These are phyloP conservation scores for Camellia oleifera DNA, from an alignment of 179 eudicot species.

Conservation along the genomic window DNA sequence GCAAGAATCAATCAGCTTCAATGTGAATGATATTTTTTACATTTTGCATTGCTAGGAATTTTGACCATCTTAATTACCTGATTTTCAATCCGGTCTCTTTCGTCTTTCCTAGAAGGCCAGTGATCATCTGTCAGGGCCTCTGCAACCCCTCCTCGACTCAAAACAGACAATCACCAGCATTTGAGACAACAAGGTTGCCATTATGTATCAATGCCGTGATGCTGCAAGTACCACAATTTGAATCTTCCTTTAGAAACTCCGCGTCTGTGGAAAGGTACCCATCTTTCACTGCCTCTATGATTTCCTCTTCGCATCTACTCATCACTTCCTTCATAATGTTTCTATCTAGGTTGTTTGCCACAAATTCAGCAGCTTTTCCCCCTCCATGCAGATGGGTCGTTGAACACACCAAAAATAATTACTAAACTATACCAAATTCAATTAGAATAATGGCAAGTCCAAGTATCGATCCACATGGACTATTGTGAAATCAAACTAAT, in stretches of 20 bases:
- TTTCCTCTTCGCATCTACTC: conserved; percentile 20
- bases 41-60: background rate
- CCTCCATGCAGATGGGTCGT: conserved; percentile 60
- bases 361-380: conserved; percentile 57
- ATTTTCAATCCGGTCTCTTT: conserved; percentile 39
- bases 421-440: no score
- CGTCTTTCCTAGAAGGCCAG: conserved; percentile 48
- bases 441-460: no score
- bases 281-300: conserved; percentile 36
- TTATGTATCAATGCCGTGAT: conserved; percentile 46
- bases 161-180: conserved; percentile 68
- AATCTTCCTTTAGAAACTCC: conserved; percentile 43
- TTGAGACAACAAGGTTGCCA: conserved; percentile 46
- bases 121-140: conserved; percentile 59
- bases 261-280: conserved; percentile 50
- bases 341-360: conserved; percentile 36
- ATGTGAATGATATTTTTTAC: background rate
- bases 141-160: conserved; percentile 52
- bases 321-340: conserved; percentile 40
- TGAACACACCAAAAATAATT: conserved; percentile 47
- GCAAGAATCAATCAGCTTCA: conserved; percentile 8
- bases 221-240: conserved; percentile 52
- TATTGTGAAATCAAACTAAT: no score
- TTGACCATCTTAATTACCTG: conserved; percentile 26
- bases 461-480: no score